phyloP scores from a whole-genome alignment of 441 rosid genomes.

The Arabidopsis lyrata region DNA sequence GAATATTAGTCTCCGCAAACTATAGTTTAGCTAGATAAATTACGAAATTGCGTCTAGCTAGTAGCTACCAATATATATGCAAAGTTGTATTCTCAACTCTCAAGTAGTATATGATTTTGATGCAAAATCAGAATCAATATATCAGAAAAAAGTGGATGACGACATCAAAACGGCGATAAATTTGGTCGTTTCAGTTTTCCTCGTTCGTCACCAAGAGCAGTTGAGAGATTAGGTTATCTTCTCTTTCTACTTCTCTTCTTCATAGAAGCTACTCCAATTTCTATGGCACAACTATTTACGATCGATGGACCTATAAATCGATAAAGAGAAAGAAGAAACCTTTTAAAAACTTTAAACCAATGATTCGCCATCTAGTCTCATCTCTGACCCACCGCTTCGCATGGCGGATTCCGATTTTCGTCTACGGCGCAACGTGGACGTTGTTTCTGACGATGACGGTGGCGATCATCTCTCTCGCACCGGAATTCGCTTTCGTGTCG shows the following conservation, averaged over 20 bases:
- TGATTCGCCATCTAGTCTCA: slow-evolving; percentile 51
- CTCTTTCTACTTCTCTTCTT: slow-evolving; percentile 37
- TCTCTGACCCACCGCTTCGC: slow-evolving; percentile 54
- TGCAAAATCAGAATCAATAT: too few relatives aligned
- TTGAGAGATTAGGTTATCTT: slow-evolving; percentile 42
- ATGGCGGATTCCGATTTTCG: slow-evolving; percentile 61
- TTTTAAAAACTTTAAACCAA: slow-evolving; percentile 8
- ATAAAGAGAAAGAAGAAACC: background rate
- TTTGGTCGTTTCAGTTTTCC: slow-evolving; percentile 21
- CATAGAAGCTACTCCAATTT: slow-evolving; percentile 40
- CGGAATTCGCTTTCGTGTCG: slow-evolving; percentile 79
- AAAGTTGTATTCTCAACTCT: background rate
- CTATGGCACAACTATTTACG: slow-evolving; percentile 23
- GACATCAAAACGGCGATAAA: slow-evolving; percentile 28
- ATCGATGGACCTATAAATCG: background rate
- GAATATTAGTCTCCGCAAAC: too few relatives aligned
- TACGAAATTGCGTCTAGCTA: background rate
- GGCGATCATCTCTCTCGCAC: slow-evolving; percentile 81
- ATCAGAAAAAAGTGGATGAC: background rate
- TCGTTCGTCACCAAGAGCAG: slow-evolving; percentile 34
- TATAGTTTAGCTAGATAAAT: too few relatives aligned
- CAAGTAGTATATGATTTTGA: too few relatives aligned
- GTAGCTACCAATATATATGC: background rate
- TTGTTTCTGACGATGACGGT: slow-evolving; percentile 66
- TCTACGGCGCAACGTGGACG: slow-evolving; percentile 86